These are phyloP conservation scores for Coemansia sp. DNA, from an alignment of 192 early-diverging fungal genomes.

Conservation along the genomic window DNA sequence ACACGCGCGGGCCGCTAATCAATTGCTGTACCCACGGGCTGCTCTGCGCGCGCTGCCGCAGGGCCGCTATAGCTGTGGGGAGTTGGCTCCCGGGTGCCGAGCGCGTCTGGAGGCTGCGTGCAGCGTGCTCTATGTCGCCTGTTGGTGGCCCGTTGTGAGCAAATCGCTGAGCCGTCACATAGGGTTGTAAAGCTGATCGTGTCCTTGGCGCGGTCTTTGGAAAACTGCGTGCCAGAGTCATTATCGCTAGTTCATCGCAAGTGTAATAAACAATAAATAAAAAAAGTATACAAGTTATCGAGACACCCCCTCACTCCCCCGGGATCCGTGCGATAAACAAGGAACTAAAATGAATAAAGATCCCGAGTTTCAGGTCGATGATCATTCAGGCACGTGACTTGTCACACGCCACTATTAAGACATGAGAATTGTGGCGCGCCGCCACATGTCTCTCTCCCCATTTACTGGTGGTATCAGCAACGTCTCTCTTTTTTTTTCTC, in stretches of 20 bases:
- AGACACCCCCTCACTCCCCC: too few relatives aligned
- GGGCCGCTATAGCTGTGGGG: not conserved
- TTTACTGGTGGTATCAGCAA: not conserved
- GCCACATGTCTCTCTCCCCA: not conserved
- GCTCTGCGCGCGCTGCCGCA: conserved; percentile 33
- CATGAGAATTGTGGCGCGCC: not conserved
- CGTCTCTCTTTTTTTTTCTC: not conserved
- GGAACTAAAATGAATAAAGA: too few relatives aligned
- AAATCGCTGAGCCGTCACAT: not conserved
- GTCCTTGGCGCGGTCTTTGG: too few relatives aligned
- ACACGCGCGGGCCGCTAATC: conserved; percentile 21
- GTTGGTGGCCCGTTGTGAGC: not conserved
- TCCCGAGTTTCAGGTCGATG: not conserved
- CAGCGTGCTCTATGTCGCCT: not conserved
- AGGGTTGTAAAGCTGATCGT: too few relatives aligned
- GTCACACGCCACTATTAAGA: not conserved
- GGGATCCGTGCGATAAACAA: too few relatives aligned
- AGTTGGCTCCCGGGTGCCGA: conserved; percentile 1
- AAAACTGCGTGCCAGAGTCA: too few relatives aligned
- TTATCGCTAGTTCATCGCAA: too few relatives aligned
- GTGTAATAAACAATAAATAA: too few relatives aligned
- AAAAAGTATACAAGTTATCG: too few relatives aligned
- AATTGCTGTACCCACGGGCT: conserved; percentile 31
- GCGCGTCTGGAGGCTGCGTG: conserved; percentile 8
- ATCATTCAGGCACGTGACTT: not conserved